Evolutionary conservation across 805 yeast genomes (phyloP), one percentile per base, ranked within the genome.

Genomic region (Kodamaea kaohsiungensis): DNA sequence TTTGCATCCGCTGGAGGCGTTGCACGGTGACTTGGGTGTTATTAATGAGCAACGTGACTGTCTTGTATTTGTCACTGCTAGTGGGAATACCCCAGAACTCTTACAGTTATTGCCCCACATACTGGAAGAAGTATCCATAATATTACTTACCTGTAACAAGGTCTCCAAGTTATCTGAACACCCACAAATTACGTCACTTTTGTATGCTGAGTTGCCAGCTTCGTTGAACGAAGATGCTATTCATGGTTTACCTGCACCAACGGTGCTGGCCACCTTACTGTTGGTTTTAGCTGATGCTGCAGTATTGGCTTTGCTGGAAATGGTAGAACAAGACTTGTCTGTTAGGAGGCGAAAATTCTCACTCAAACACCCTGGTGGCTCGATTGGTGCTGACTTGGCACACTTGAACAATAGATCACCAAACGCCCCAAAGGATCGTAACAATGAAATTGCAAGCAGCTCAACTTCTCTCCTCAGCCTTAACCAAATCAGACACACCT

Each of bases 1-100:
- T 1, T 71, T 91, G 52, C 97, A 91, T 65, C 96, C 97, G 0
- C 73, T 89, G 3, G 97, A 91, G 56, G 97, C 97, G 0, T 72
- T 91, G 16, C 97, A 91, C 66, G 97, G 97, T 5, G 97, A 91
- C 67, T 77, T 91, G 61, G 97, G 97, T 1, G 70, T 86, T 39
- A 70, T 91, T 7, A 70, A 81, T 49, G 82, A 79, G 22, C 78
- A 78, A 15, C 61, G 59, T 35, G 89, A 87, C 58, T 72, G 82
- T 33, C 56, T 91, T 51, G 67, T 91, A 2, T 72, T 89, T 62
- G 82, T 91, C 38, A 84, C 92, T 0, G 88, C 92, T 1, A 85
- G 93, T 30, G 97, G 97, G 1, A 86, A 85, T 61, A 87, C 96
- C 0, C 89, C 91, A 0, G 97, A 91, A 65, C 77, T 91, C 38